These are phyloP conservation scores for Quillaja saponaria DNA, from an alignment of 306 rosid genomes.

Conservation along the genomic window DNA sequence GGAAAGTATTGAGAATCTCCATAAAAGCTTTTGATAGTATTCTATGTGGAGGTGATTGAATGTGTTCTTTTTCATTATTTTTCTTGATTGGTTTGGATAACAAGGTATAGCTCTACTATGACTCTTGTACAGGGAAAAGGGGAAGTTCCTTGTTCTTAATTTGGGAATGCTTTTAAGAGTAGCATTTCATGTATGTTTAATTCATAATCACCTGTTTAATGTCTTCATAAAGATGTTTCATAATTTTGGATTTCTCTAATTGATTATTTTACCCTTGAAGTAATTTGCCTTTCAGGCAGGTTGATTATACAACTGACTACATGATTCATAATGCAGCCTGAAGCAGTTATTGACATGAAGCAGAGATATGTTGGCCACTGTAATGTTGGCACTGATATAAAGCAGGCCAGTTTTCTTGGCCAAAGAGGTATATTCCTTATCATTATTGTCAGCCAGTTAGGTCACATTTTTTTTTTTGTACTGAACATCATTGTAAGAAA, in stretches of 20 bases:
- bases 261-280: background rate
- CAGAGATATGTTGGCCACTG: constrained; percentile 92
- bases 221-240: constrained; percentile 1
- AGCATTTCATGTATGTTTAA: background rate
- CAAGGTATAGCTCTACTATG: background rate
- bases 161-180: background rate
- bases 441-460: no score
- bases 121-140: constrained; percentile 11
- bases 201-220: constrained; percentile 1
- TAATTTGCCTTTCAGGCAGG: constrained; percentile 4
- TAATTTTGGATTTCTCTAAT: background rate
- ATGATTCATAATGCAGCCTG: constrained; percentile 74
- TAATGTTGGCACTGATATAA: constrained; percentile 94
- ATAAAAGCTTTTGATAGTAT: background rate
- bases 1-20: no score
- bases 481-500: constrained; percentile 9
- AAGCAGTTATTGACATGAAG: constrained; percentile 83
- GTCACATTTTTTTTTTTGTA: constrained; percentile 7
- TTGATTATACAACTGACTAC: no score
- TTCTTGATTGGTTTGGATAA: background rate
- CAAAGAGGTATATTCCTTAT: constrained; percentile 66
- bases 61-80: background rate
- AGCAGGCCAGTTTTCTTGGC: constrained; percentile 97
- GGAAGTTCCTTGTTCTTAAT: background rate
- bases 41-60: constrained; percentile 2